These are phyloP conservation scores for Pyracantha coccinea DNA, from an alignment of 331 rosid species.

Conservation along the genomic window DNA sequence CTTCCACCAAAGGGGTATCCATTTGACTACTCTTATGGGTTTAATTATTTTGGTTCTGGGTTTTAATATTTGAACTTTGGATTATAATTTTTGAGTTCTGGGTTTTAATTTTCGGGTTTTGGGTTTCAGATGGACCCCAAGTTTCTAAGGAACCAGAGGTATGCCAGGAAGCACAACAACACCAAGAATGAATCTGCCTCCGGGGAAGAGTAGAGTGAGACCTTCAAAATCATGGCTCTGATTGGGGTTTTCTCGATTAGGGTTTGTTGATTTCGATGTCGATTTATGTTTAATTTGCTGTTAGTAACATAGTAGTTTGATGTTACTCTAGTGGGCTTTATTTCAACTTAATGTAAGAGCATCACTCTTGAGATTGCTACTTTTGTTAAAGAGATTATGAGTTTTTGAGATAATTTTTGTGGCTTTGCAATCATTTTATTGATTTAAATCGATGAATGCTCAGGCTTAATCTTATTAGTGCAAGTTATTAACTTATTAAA, in stretches of 20 bases:
- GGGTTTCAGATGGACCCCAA: conserved; percentile 84
- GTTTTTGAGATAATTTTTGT: background rate
- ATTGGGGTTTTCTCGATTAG: conserved; percentile 4
- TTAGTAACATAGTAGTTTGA: conserved; percentile 10
- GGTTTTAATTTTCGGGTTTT: background rate
- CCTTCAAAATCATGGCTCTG: conserved; percentile 2
- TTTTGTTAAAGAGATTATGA: background rate
- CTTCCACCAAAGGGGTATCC: conserved; percentile 90
- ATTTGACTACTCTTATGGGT: background rate
- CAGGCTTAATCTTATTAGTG: background rate
- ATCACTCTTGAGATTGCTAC: background rate
- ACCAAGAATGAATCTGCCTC: conserved; percentile 41
- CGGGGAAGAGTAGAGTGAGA: conserved; percentile 54
- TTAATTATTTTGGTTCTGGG: background rate
- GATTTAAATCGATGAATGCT: no score
- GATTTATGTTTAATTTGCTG: background rate
- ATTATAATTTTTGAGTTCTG: no score
- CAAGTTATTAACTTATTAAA: no score
- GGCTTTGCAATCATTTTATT: background rate
- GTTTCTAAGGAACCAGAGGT: conserved; percentile 99
- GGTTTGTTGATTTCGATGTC: background rate
- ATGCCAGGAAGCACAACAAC: conserved; percentile 96
- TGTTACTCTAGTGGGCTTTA: conserved; percentile 10
- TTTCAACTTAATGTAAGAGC: background rate
- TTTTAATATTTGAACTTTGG: background rate